A percentile compares a stretch with the other conserved stretches of the same genome.
Evolutionary conservation across 257 asterid genomes (phyloP).

Genomic region (Scutellaria barbata): DNA sequence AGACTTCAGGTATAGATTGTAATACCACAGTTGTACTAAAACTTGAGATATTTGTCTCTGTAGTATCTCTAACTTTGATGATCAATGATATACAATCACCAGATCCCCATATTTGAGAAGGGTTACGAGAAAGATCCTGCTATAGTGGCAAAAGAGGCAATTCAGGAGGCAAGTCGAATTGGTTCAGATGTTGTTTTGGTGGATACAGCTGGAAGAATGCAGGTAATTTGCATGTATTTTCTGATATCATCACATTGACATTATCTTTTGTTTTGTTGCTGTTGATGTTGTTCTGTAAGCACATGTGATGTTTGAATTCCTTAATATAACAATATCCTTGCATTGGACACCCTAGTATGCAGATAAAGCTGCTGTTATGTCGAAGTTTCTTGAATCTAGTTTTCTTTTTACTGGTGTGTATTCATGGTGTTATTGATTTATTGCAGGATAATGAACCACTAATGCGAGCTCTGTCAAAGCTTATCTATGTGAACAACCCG

Average conservation of each 20-base stretch:
- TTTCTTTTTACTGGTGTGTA: background rate
- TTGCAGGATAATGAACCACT: constrained; percentile 92
- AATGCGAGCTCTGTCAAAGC: constrained; percentile 98
- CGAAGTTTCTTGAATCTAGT: background rate
- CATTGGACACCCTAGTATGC: background rate
- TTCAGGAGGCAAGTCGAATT: constrained; percentile 84
- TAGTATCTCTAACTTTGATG: constrained; percentile 25
- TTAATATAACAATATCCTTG: background rate
- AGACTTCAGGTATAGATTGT: constrained; percentile 74
- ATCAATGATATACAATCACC: constrained; percentile 25
- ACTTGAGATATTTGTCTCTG: constrained; percentile 12
- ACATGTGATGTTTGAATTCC: background rate
- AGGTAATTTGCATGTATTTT: constrained; percentile 52
- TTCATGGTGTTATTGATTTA: constrained; percentile 1
- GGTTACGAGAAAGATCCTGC: constrained; percentile 99
- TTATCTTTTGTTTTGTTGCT: background rate
- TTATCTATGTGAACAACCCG: constrained; percentile 78
- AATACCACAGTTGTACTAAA: background rate
- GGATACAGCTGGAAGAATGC: constrained; percentile 99
- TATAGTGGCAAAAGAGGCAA: constrained; percentile 94
- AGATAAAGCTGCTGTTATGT: background rate
- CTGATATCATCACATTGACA: constrained; percentile 12
- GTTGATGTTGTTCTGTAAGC: background rate
- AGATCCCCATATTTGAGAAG: constrained; percentile 97
- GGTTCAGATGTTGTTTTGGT: constrained; percentile 97